Conservation (phyloP, 75 land plant species). For the Isoetes taiwanensis region DNA sequence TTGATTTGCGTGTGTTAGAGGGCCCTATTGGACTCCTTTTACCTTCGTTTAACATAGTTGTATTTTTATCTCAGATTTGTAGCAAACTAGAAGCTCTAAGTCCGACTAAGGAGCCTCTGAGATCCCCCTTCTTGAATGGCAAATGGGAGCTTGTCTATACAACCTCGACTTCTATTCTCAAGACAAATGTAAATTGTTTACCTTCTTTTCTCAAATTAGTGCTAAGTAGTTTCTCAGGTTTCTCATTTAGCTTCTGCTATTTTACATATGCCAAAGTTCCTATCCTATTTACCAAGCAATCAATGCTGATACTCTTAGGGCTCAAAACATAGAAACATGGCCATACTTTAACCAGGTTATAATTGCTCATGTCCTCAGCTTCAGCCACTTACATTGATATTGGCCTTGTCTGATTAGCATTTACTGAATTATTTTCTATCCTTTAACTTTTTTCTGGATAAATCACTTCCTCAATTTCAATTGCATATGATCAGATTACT, state of each 20-base stretch:
- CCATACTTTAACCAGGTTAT: conserved; percentile 91
- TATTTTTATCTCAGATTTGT: conserved; percentile 39
- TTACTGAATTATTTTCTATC: neutral
- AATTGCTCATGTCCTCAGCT: neutral
- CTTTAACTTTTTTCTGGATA: neutral
- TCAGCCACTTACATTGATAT: neutral
- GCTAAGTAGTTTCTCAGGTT: neutral
- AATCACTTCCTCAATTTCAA: neutral
- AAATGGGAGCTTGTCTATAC: conserved; percentile 98
- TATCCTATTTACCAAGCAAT: conserved; percentile 79
- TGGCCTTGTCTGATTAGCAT: no score
- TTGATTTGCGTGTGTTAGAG: no score
- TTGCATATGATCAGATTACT: conserved; percentile 45
- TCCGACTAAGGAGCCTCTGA: conserved; percentile 64
- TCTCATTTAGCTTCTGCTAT: no score
- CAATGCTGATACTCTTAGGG: conserved; percentile 70
- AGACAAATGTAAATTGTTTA: conserved; percentile 44
- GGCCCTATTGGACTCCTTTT: no score
- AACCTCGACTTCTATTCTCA: conserved; percentile 66
- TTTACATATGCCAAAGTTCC: conserved; percentile 74
- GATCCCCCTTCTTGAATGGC: conserved; percentile 71
- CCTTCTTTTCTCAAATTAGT: no score
- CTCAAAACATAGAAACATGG: conserved; percentile 92
- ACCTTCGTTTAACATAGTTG: no score
- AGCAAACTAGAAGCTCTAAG: conserved; percentile 56